These are phyloP conservation scores for Mycena albidolilacea DNA, from an alignment of 768 basidiomycete genomes.

Conservation along the genomic window DNA sequence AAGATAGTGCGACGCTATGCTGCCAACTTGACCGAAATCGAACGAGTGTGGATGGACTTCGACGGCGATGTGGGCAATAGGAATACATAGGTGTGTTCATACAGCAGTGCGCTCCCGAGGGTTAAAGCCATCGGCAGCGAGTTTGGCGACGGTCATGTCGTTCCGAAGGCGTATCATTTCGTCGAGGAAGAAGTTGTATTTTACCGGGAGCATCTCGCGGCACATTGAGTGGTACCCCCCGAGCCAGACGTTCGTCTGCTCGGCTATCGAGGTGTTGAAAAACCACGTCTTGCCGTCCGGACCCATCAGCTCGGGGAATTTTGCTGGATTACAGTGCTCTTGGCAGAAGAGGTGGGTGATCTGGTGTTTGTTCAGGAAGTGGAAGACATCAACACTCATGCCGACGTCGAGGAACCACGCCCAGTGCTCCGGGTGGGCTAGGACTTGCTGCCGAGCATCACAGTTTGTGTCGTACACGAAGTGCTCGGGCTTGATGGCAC, in stretches of 20 bases:
- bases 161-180: conserved; percentile 52
- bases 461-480: conserved; percentile 36
- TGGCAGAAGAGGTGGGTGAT: no score
- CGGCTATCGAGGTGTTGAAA: conserved; percentile 45
- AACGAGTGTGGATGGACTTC: no score
- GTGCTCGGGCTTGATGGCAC: conserved; percentile 43
- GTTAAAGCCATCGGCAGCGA: conserved; percentile 34
- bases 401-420: no score
- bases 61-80: no score
- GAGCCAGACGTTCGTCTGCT: background rate
- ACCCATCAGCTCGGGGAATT: conserved; percentile 26
- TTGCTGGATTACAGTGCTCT: no score
- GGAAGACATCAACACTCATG: no score
- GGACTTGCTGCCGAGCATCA: conserved; percentile 31
- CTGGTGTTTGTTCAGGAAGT: no score
- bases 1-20: no score
- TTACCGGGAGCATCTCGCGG: conserved; percentile 47
- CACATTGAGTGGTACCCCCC: conserved; percentile 50
- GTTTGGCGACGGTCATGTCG: conserved; percentile 32
- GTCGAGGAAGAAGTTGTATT: conserved; percentile 29
- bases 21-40: no score
- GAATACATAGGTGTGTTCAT: no score
- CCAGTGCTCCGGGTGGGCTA: conserved; percentile 25
- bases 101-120: conserved; percentile 18
- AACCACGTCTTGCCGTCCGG: conserved; percentile 36